A percentile compares a stretch with the other conserved stretches of the same genome.
phyloP scores from a whole-genome alignment of 495 filamentous ascomycete genomes.

The Penicillium canariense region DNA sequence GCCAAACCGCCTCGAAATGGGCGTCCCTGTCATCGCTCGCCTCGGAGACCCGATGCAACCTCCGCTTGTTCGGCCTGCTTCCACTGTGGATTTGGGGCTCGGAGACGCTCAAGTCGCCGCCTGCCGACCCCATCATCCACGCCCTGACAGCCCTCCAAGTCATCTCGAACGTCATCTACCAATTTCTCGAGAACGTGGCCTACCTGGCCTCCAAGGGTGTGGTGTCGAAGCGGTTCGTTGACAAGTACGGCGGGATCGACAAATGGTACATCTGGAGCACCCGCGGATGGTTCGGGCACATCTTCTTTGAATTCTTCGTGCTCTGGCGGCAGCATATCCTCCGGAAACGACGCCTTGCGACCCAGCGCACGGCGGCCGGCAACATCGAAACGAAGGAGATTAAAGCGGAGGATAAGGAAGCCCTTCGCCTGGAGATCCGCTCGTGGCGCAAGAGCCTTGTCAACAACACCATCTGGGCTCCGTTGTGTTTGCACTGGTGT shows the following conservation, averaged over 20 bases:
- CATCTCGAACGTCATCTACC: conserved; percentile 61
- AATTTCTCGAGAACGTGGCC: conserved; percentile 79
- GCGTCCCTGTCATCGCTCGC: conserved; percentile 53
- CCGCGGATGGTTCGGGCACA: conserved; percentile 75
- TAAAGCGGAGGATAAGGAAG: conserved; percentile 38
- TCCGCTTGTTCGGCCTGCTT: conserved; percentile 76
- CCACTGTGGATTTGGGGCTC: conserved; percentile 74
- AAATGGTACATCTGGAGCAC: conserved; percentile 70
- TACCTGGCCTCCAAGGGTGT: conserved; percentile 68
- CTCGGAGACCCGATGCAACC: conserved; percentile 71
- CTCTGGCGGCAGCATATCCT: conserved; percentile 52
- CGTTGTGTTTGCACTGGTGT: conserved; percentile 78
- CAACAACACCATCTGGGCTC: conserved; percentile 56
- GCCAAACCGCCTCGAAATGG: conserved; percentile 41
- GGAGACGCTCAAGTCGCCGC: conserved; percentile 49
- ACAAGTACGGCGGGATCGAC: conserved; percentile 54
- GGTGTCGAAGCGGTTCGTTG: conserved; percentile 43
- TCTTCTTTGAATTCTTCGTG: conserved; percentile 69
- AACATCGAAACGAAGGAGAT: conserved; percentile 20
- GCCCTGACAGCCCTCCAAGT: conserved; percentile 67
- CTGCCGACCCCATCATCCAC: conserved; percentile 43
- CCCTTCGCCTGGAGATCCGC: conserved; percentile 40
- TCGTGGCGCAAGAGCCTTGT: conserved; percentile 46
- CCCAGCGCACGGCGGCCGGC: conserved; percentile 14
- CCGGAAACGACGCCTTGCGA: conserved; percentile 28